These are phyloP conservation scores for Straminergon stramineum DNA, from an alignment of 225 moss, liverwort and hornwort genomes.

Conservation along the genomic window DNA sequence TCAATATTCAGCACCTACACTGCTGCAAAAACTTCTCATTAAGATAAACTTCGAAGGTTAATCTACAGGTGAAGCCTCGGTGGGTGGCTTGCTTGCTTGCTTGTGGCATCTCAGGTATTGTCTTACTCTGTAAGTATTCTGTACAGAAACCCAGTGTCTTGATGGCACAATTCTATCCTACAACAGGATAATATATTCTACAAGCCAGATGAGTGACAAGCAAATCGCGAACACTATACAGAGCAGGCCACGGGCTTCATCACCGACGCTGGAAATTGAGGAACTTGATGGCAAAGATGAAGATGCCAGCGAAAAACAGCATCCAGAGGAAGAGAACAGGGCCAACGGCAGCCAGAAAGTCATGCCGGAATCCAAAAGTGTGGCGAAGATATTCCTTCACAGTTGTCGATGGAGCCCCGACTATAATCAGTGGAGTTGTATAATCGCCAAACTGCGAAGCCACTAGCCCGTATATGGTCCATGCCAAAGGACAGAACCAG, in stretches of 20 bases:
- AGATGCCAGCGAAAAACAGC: constrained; percentile 20
- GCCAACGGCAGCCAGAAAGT: constrained; percentile 24
- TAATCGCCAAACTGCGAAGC: constrained; percentile 41
- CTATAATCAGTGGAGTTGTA: background rate
- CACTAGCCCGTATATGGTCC: constrained; percentile 38
- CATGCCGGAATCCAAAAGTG: constrained; percentile 48
- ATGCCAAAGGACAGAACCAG: constrained; percentile 51
- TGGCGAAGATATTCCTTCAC: constrained; percentile 29
- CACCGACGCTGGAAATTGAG: constrained; percentile 41
- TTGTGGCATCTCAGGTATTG: background rate
- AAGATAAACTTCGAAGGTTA: background rate
- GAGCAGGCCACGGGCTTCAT: background rate
- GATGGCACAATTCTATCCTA: background rate
- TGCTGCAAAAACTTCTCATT: background rate
- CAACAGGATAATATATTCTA: background rate
- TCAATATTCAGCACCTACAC: background rate
- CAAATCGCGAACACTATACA: background rate
- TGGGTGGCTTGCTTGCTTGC: background rate
- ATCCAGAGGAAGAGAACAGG: constrained; percentile 24
- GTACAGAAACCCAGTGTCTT: background rate
- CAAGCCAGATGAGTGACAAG: background rate
- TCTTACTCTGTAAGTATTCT: background rate
- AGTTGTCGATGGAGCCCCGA: background rate
- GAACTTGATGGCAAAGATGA: constrained; percentile 33
- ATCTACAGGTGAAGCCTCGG: background rate